Evolutionary conservation across 441 rosid genomes (phyloP).

Genomic region (Erysimum cheiri): DNA sequence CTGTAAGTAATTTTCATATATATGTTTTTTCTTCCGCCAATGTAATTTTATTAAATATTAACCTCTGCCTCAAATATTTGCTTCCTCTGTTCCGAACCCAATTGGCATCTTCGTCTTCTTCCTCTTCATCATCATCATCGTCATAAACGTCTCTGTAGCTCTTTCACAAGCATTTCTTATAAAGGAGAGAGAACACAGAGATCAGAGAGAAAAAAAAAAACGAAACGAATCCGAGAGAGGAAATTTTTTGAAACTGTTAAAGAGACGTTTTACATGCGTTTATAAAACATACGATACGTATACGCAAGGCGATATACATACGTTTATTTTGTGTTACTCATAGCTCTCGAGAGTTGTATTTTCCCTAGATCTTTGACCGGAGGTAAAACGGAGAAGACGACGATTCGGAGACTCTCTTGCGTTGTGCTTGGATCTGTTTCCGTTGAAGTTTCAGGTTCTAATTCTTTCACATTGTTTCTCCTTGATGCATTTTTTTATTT

Average conservation of each 20-base stretch:
- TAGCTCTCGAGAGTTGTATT: conserved; percentile 21
- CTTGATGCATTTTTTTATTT: conserved; percentile 18
- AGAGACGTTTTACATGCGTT: conserved; percentile 28
- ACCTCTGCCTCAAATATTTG: conserved; percentile 31
- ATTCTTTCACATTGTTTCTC: conserved; percentile 32
- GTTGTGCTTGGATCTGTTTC: conserved; percentile 36
- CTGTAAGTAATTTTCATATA: background rate
- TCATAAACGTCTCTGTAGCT: conserved; percentile 26
- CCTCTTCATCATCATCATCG: conserved; percentile 11
- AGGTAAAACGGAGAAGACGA: background rate
- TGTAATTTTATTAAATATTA: conserved; percentile 6
- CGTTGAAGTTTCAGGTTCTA: conserved; percentile 27
- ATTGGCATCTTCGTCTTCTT: conserved; percentile 33
- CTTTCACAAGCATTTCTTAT: conserved; percentile 19
- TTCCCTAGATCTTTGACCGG: background rate
- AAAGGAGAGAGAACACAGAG: conserved; percentile 8
- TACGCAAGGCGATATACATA: background rate
- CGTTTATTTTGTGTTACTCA: background rate
- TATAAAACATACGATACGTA: conserved; percentile 16
- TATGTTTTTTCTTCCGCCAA: conserved; percentile 1
- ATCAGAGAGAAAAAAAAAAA: conserved; percentile 24
- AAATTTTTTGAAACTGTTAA: conserved; percentile 1
- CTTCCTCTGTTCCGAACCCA: conserved; percentile 40
- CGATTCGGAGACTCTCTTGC: conserved; percentile 1
- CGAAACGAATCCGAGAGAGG: conserved; percentile 26